Conservation (phyloP, 164 flowering plant genomes). For the Chloranthus sessilifolius region DNA sequence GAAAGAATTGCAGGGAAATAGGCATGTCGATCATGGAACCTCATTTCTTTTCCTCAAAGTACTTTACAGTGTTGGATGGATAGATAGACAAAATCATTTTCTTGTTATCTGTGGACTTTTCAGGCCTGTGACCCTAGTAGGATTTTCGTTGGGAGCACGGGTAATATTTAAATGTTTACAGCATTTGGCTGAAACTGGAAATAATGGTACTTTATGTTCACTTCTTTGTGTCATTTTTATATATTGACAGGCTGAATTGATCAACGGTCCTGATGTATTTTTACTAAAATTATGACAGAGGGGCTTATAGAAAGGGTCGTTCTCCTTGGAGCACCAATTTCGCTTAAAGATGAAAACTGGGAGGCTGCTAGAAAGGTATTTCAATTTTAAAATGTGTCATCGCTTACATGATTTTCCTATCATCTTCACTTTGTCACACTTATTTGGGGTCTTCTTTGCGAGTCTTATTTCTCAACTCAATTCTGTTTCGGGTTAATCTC, state of each 20-base stretch:
- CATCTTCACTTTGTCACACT: no score
- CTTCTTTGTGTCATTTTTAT: neutral
- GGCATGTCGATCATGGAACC: conserved; percentile 34
- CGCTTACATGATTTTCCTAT: no score
- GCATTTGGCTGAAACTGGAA: conserved; percentile 62
- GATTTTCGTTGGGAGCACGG: conserved; percentile 94
- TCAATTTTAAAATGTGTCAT: no score
- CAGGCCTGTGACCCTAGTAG: conserved; percentile 97
- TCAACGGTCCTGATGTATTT: conserved; percentile 5
- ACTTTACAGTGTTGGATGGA: conserved; percentile 6
- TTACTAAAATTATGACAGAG: conserved; percentile 33
- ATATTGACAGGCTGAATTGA: neutral
- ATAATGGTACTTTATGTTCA: conserved; percentile 19
- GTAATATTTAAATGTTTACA: conserved; percentile 90
- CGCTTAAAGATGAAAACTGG: conserved; percentile 80
- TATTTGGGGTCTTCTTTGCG: no score
- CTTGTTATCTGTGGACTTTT: conserved; percentile 15
- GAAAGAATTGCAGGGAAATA: conserved; percentile 88
- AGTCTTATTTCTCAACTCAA: no score
- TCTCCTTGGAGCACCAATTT: conserved; percentile 94
- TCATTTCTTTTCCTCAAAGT: neutral
- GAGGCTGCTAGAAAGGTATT: conserved; percentile 72
- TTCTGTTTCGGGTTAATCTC: no score
- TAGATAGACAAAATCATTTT: neutral
- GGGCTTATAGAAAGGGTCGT: conserved; percentile 90